phyloP scores from a whole-genome alignment of 768 basidiomycete species.

The Naganishia friedmannii region DNA sequence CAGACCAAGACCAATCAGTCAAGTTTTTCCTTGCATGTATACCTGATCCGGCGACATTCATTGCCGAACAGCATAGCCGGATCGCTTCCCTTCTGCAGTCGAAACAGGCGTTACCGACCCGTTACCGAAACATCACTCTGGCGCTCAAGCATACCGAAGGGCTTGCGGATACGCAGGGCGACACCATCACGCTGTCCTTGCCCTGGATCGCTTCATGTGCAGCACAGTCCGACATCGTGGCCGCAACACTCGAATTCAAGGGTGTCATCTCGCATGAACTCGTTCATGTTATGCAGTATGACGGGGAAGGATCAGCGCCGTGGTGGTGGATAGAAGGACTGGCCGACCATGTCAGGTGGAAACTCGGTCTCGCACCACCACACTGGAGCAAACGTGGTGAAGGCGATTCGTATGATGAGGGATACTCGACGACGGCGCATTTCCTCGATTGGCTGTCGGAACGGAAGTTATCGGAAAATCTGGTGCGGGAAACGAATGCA shows the following conservation, averaged over 20 bases:
- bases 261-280: constrained; percentile 27
- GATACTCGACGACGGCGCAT: constrained; percentile 37
- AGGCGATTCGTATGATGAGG: constrained; percentile 37
- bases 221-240: not conserved
- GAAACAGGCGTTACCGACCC: not conserved
- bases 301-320: constrained; percentile 27
- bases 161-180: constrained; percentile 17
- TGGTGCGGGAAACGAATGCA: constrained; percentile 12
- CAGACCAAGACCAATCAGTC: constrained; percentile 55
- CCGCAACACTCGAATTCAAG: constrained; percentile 22
- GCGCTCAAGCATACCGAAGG: constrained; percentile 6
- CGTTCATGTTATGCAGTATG: constrained; percentile 34
- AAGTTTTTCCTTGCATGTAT: constrained; percentile 7
- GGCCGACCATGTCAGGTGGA: constrained; percentile 20
- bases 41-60: not conserved
- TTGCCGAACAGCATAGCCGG: not conserved
- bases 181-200: constrained; percentile 20
- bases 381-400: constrained; percentile 37
- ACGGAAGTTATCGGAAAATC: constrained; percentile 1
- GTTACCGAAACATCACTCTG: constrained; percentile 13
- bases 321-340: constrained; percentile 43
- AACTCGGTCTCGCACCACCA: constrained; percentile 34
- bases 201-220: constrained; percentile 21
- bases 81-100: not conserved
- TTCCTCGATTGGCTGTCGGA: constrained; percentile 21